A percentile compares a stretch with the other conserved stretches of the same genome.
Conservation (phyloP, 2,329 filamentous ascomycete species). For the Mycogone perniciosa region DNA sequence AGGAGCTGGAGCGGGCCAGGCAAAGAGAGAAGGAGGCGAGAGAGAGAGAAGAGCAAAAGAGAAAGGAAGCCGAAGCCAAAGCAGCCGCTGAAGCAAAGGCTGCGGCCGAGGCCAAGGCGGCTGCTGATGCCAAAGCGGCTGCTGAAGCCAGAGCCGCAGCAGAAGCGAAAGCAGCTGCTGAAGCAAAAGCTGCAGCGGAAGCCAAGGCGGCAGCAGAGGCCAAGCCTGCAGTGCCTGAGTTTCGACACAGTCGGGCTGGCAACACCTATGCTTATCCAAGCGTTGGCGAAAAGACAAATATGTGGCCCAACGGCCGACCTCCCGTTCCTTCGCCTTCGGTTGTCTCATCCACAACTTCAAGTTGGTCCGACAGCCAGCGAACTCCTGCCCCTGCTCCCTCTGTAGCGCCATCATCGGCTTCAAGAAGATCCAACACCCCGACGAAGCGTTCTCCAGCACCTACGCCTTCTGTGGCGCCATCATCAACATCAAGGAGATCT, state of each 20-base stretch:
- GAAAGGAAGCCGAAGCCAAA: constrained; percentile 28
- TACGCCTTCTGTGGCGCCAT: constrained; percentile 24
- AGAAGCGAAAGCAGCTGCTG: constrained; percentile 37
- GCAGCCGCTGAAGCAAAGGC: constrained; percentile 13
- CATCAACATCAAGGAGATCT: too few species aligned
- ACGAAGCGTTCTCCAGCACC: constrained; percentile 33
- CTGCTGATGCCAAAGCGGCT: constrained; percentile 32
- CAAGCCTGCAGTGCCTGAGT: constrained; percentile 15
- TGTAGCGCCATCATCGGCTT: constrained; percentile 4
- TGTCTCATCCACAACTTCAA: constrained; percentile 21
- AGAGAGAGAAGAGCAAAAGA: constrained; percentile 39
- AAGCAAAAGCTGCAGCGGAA: constrained; percentile 28
- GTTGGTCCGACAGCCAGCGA: too few species aligned
- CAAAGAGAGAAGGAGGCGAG: constrained; percentile 31
- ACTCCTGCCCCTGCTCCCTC: background rate
- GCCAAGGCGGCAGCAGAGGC: constrained; percentile 24
- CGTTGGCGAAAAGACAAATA: constrained; percentile 62
- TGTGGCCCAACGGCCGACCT: constrained; percentile 60
- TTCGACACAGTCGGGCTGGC: constrained; percentile 30
- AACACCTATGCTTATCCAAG: constrained; percentile 58
- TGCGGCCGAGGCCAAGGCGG: constrained; percentile 17
- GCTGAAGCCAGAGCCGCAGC: constrained; percentile 31
- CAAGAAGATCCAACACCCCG: constrained; percentile 6
- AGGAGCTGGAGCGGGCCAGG: constrained; percentile 31
- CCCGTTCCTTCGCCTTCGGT: constrained; percentile 29